Evolutionary conservation across 495 filamentous ascomycete species (phyloP).

Genomic region (Endocarpon pusillum): DNA sequence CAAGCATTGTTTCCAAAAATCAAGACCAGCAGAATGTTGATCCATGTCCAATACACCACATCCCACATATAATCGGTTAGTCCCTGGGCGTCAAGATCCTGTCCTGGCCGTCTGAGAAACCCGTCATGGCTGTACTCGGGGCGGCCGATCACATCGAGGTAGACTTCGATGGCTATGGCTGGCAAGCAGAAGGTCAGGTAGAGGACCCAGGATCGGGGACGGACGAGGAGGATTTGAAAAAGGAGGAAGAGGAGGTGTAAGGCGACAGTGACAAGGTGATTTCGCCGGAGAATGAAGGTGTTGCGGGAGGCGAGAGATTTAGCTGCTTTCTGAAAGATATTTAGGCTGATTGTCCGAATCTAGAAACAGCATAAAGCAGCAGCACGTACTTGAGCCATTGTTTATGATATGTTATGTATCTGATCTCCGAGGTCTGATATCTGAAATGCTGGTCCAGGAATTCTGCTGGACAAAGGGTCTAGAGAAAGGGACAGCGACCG

Average conservation of each 20-base stretch:
- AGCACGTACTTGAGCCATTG: constrained; percentile 3
- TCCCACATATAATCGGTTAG: constrained; percentile 98
- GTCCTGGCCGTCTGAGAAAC: constrained; percentile 58
- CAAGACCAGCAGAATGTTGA: constrained; percentile 42
- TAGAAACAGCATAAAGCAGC: not conserved
- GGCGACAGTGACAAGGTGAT: constrained; percentile 53
- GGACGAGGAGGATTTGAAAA: constrained; percentile 46
- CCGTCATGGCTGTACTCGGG: constrained; percentile 47
- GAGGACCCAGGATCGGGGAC: constrained; percentile 44
- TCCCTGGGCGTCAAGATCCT: constrained; percentile 76
- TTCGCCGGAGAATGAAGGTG: constrained; percentile 50
- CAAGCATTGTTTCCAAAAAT: constrained; percentile 61
- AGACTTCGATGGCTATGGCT: constrained; percentile 59
- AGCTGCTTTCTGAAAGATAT: constrained; percentile 57
- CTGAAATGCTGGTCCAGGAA: not conserved
- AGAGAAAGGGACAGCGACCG: too few species aligned
- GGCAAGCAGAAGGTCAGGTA: constrained; percentile 62
- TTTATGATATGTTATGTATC: too few species aligned
- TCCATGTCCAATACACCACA: constrained; percentile 82
- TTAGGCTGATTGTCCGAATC: not conserved
- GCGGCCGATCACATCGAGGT: constrained; percentile 66
- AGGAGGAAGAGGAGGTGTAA: constrained; percentile 61
- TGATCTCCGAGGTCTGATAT: too few species aligned
- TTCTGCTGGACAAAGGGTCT: too few species aligned
- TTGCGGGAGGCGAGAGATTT: constrained; percentile 84